Evolutionary conservation across 2,329 filamentous ascomycete species (phyloP), one percentile per base, ranked within the genome.

Genomic region (Xylaria sp.): DNA sequence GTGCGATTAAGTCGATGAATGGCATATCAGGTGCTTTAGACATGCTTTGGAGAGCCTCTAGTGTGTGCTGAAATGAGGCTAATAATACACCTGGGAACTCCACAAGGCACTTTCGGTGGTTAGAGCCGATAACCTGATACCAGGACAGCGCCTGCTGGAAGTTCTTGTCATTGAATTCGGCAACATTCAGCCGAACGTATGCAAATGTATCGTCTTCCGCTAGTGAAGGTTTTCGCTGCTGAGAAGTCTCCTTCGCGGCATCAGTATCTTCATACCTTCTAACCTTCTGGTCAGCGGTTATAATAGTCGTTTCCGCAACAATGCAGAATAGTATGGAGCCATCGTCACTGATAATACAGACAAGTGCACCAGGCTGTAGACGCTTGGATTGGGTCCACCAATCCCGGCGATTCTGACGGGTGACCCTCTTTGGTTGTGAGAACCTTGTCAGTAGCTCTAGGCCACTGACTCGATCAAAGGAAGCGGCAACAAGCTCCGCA

Each of bases 61-160:
- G 80, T 0, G 86, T 89, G 29, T 87, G 86, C 29, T 83, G 78
- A 71, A 91, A 91, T 0, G 88, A 83, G 0, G 85, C 83, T 2
- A 90, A 79, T 1, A 91, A 76, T 3, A 91, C 79, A 0, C 86
- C 86, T 0, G 88, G 89, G 65, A 91, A 91, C 70, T 91, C 89
- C 0, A 91, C 82, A 0, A 91, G 80, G 18, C 73, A 76, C 44
- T 74, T 72, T 25, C 67, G 61, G 16, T 71, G 61, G 2, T 37
- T 44, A 0, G 51, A 13, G 0, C 68, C 74, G 37, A 71, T 66
- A 9, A 66, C 61, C 16, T 70, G 73, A 69, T 73, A 80, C 79
- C 80, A 82, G 1, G 63, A 59, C 5, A 81, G 72, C 1, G 74
- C 72, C n/a, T 75, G 66, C 0, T 59, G 50, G 27, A 78, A 75